phyloP scores from a whole-genome alignment of 2,329 filamentous ascomycete genomes.

The Claviceps citrina region DNA sequence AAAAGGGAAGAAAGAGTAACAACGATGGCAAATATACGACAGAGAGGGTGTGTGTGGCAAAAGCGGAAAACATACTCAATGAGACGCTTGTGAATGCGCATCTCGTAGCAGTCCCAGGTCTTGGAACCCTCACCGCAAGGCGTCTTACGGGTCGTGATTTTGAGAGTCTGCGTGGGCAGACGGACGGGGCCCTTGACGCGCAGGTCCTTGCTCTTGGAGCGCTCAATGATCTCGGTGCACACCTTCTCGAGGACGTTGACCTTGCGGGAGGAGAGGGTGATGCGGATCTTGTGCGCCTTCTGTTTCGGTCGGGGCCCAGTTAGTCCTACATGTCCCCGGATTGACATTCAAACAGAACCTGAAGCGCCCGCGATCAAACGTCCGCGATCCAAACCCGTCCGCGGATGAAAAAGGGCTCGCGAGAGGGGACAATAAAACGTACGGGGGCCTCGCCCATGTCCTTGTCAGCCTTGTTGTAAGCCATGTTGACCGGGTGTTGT shows the following conservation, averaged over 20 bases:
- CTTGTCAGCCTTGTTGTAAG: slow-evolving; percentile 92
- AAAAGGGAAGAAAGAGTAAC: neutral
- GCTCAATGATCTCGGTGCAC: slow-evolving; percentile 94
- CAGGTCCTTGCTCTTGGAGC: slow-evolving; percentile 95
- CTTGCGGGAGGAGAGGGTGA: slow-evolving; percentile 92
- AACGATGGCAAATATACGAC: neutral
- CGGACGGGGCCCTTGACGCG: slow-evolving; percentile 97
- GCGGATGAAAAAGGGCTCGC: no score
- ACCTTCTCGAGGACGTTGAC: slow-evolving; percentile 95
- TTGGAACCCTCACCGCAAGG: slow-evolving; percentile 99
- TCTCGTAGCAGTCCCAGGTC: slow-evolving; percentile 98
- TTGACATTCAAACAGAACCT: no score
- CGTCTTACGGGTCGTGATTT: slow-evolving; percentile 97
- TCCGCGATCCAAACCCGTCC: no score
- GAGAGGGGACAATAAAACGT: no score
- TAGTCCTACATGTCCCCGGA: no score
- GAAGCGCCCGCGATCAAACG: no score
- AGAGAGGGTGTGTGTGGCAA: no score
- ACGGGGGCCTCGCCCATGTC: slow-evolving; percentile 77
- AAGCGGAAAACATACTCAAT: slow-evolving; percentile 55
- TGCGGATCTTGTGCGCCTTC: slow-evolving; percentile 97
- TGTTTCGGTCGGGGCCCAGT: no score
- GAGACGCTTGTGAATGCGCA: slow-evolving; percentile 98
- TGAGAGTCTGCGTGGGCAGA: slow-evolving; percentile 90
- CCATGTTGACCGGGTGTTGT: slow-evolving; percentile 46